Evolutionary conservation across 176 grass and related monocot species (phyloP), one percentile per base, ranked within the genome.

Genomic region (Carex kokanica): DNA sequence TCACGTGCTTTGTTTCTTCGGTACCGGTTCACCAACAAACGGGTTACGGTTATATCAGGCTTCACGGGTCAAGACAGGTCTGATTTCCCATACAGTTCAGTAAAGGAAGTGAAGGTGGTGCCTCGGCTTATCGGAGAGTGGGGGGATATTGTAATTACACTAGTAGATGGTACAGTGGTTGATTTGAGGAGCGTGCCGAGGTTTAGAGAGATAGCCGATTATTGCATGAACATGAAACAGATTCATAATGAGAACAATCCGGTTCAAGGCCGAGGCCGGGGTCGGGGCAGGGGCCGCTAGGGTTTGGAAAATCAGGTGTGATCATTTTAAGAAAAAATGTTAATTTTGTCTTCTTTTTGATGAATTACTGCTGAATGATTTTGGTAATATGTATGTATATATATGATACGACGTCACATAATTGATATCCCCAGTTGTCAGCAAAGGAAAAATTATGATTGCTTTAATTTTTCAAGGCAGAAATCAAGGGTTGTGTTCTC

Each of bases 71-170:
- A 89, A 63, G 96, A 99, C 83, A 91, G 93, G 79, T 91, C 86
- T 27, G 96, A 99, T 84, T 99, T 99, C 71, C 93, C 96, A 1
- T 95, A 95, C 86, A 83, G 91, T 38, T 90, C 96, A 40, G 85
- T 93, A 3, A 81, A 88, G 21, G 91, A 90, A 52, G 91, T 93
- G 9, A 89, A 91, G 12, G 88, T 91, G 23, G 96, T 99, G 83
- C 96, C 91, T n/a, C 78, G 96, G 43, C 95, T 98, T 78, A 52
- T 99, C 80, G 96, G 93, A 11, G 96, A 95, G 87, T 99, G 96
- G 93, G 96, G 91, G 9, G 96, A 99, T 63, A 88, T 99, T 80
- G 73, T 99, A 85, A 95, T 95, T 88, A 95, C 93, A 21, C 93
- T 95, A 61, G 91, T 65, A 88, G 92, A 98, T 78, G 92, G 90